Evolutionary conservation across 208 protist genomes (phyloP), one percentile per base, ranked within the genome.

Genomic region (Acanthamoeba culbertsoni): DNA sequence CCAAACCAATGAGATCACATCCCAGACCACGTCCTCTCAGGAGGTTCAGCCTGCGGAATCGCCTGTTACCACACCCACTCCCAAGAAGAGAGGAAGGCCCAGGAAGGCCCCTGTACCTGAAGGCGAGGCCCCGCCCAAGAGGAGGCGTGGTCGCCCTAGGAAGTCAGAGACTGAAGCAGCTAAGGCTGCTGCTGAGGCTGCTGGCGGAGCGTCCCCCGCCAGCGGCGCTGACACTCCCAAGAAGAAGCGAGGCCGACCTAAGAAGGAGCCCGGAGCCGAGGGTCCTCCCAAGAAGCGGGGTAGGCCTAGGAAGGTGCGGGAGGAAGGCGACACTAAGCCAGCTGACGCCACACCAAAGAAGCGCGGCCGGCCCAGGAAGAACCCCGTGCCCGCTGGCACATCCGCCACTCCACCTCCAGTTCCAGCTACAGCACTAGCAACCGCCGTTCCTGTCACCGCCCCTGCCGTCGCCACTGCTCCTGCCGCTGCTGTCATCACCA

Each of bases 81-180:
- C 73, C 73, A 90, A 90, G 82, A 90, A 68, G 57, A 90, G 82
- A n/a, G 82, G 82, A 14, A 31, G 82, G 45, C 82, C 82, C 26
- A 90, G 82, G 57, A 90, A 90, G 82, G 40, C 31, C 6, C 48
- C 82, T 37, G 82, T 71, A 35, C 73, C 73, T 28, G 73, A 84
- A 35, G 73, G 73, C 73, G 73, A 84, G 42, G 43, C 73, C 8
- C 73, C 73, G 10, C 73, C 73, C 73, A 84, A 84, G 73, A n/a
- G 73, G 8, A 10, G 73, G 37, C 73, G 73, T 28, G 73, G 73
- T n/a, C 73, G 73, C 45, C 73, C 73, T 20, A 46, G 73, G 43
- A 84, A 84, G 37, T 48, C 73, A 2, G 73, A 84, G 45, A 55
- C 73, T 18, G 73, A 84, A 23, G 73, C 51, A 23, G 51, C 73